Conservation (phyloP, 192 early-diverging fungal species). For the Gonapodya sp. region DNA sequence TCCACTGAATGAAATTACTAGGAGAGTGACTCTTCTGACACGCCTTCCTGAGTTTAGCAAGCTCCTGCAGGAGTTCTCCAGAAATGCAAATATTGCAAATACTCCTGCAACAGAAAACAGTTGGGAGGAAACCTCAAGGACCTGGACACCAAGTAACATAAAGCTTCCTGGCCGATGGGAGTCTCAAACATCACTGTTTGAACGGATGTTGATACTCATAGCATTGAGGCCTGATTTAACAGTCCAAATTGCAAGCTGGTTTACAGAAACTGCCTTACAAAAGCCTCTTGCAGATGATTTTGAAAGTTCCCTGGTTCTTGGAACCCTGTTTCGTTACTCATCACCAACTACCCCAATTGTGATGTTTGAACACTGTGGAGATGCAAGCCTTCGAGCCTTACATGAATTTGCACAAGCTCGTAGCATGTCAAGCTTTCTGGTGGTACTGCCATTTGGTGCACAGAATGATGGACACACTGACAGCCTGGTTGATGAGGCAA, state of each 20-base stretch:
- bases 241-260: background rate
- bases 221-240: background rate
- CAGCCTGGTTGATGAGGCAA: background rate
- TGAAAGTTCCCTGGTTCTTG: background rate
- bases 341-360: background rate
- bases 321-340: background rate
- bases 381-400: background rate
- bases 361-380: background rate
- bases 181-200: background rate
- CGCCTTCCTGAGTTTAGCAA: background rate
- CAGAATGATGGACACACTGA: background rate
- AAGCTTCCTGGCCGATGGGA: background rate
- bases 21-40: background rate
- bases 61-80: background rate
- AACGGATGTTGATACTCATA: background rate
- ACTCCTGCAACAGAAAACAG: background rate
- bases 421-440: background rate
- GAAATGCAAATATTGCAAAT: background rate
- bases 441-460: background rate
- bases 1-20: background rate
- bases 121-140: background rate
- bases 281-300: background rate
- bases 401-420: background rate
- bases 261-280: background rate
- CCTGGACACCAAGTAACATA: background rate